A percentile compares a stretch with the other conserved stretches of the same genome.
phyloP scores from a whole-genome alignment of 2,329 filamentous ascomycete species.

The Ploettnerulaceae sp. region DNA sequence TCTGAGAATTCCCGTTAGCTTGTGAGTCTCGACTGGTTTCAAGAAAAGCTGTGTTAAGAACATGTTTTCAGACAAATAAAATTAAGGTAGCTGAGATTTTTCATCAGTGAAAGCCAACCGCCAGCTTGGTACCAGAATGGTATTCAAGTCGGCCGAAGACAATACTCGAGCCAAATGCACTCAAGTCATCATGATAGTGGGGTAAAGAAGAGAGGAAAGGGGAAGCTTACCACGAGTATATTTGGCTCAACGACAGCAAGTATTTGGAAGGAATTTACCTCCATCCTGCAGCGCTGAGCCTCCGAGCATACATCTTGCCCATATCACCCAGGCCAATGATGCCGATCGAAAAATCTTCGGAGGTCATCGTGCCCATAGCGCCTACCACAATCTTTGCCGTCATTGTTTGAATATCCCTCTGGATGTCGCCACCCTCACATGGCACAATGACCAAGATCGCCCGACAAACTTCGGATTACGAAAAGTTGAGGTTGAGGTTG shows the following conservation, averaged over 20 bases:
- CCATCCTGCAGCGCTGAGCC: slow-evolving; percentile 88
- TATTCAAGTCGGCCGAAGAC: slow-evolving; percentile 54
- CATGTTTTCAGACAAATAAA: slow-evolving; percentile 71
- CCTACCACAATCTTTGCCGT: slow-evolving; percentile 7
- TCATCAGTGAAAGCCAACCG: slow-evolving; percentile 87
- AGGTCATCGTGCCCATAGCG: slow-evolving; percentile 7
- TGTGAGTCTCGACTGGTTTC: slow-evolving; percentile 19
- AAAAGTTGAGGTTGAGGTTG: not conserved
- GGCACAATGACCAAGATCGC: not conserved
- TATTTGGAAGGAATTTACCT: slow-evolving; percentile 59
- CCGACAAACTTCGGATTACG: not conserved
- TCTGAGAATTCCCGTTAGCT: slow-evolving; percentile 26
- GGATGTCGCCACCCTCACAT: slow-evolving; percentile 10
- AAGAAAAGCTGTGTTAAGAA: slow-evolving; percentile 1
- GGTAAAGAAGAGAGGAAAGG: slow-evolving; percentile 10
- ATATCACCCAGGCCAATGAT: slow-evolving; percentile 99
- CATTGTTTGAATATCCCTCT: slow-evolving; percentile 6
- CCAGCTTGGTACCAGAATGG: slow-evolving; percentile 69
- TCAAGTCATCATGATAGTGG: slow-evolving; percentile 89
- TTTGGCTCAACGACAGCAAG: slow-evolving; percentile 30
- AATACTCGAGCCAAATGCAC: slow-evolving; percentile 99
- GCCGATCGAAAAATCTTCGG: slow-evolving; percentile 66
- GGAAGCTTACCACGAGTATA: slow-evolving; percentile 28
- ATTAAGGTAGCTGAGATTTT: slow-evolving; percentile 98
- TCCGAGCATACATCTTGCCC: slow-evolving; percentile 96